phyloP scores from a whole-genome alignment of 768 basidiomycete genomes.

The Xanthoconium stramineum region DNA sequence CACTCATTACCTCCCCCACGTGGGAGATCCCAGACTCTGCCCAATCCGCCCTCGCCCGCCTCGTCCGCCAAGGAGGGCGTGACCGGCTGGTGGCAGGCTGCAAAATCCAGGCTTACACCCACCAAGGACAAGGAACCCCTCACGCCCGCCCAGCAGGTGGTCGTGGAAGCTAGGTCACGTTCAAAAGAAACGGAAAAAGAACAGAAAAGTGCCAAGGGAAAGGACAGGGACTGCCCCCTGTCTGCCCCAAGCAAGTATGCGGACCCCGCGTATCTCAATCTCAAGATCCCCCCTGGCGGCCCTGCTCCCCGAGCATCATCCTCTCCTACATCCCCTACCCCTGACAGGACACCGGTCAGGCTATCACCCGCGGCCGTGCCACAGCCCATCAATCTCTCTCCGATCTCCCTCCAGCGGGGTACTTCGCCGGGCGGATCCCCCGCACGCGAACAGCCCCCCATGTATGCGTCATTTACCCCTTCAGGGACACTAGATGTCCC shows the following conservation, averaged over 20 bases:
- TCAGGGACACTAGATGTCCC: conserved; percentile 74
- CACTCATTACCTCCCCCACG: conserved; percentile 57
- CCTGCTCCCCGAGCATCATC: conserved; percentile 48
- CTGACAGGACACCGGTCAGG: conserved; percentile 33
- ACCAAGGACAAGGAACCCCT: conserved; percentile 70
- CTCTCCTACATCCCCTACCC: conserved; percentile 61
- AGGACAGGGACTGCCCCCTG: conserved; percentile 57
- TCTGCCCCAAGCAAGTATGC: conserved; percentile 47
- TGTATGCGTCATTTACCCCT: conserved; percentile 72
- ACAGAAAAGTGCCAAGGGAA: conserved; percentile 37
- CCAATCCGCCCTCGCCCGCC: conserved; percentile 61
- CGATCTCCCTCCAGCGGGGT: conserved; percentile 57
- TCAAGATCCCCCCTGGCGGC: conserved; percentile 49
- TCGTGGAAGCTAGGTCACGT: conserved; percentile 66
- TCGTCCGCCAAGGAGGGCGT: conserved; percentile 58
- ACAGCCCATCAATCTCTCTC: conserved; percentile 49
- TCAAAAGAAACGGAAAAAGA: conserved; percentile 58
- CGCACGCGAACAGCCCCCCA: conserved; percentile 53
- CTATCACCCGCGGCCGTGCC: conserved; percentile 39
- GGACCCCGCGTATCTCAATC: conserved; percentile 57
- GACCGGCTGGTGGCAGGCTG: conserved; percentile 66
- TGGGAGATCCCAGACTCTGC: conserved; percentile 51
- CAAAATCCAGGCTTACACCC: conserved; percentile 74
- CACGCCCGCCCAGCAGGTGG: conserved; percentile 84
- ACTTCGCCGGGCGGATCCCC: conserved; percentile 37